Evolutionary conservation across 2,329 filamentous ascomycete species (phyloP), one percentile per base, ranked within the genome.

Genomic region (Alternaria consortialis): DNA sequence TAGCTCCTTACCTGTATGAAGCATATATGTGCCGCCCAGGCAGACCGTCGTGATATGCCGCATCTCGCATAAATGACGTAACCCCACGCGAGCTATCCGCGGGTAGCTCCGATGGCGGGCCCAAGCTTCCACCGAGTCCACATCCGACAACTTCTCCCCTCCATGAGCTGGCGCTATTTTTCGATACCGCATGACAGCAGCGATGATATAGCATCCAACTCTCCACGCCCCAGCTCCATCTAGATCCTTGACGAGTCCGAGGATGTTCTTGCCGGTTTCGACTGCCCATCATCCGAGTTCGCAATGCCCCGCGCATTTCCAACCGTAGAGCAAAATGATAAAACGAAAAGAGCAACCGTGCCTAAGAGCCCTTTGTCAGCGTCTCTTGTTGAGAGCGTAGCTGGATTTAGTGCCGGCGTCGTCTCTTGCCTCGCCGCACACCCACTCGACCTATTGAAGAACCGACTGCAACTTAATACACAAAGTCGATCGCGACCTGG

Each of bases 361-460:
- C 54, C 60, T 8, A 48, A 52, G 37, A 63, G 43, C 40, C 58
- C 84, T 79, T 60, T 79, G 29, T 74, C 86, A 78, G 88, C 91
- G 80, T 92, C 91, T 71, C 80, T 91, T 75, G 87, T 97, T 80
- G 95, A 98, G 86, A 90, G 91, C 74, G 84, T 94, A 77, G 93
- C 95, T 63, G 95, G 95, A 71, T 90, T 99, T 79, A 91, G 90
- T 66, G 95, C 95, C 61, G 95, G 95, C 63, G 86, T 93, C 58
- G 86, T 93, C 70, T 91, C 94, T 54, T 98, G 95, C 25, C 85
- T 98, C 50, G 90, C 89, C 58, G 91, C 95, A 53, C 94, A 98
- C 77, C 95, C 95, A 32, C 88, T 99, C 62, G 95, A 99, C 81
- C 89, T 99, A 66, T 89, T 98, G 77, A 99, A 99, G 85, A 98